phyloP scores from a whole-genome alignment of 2,329 filamentous ascomycete genomes.

The Dactylella cylindrospora region DNA sequence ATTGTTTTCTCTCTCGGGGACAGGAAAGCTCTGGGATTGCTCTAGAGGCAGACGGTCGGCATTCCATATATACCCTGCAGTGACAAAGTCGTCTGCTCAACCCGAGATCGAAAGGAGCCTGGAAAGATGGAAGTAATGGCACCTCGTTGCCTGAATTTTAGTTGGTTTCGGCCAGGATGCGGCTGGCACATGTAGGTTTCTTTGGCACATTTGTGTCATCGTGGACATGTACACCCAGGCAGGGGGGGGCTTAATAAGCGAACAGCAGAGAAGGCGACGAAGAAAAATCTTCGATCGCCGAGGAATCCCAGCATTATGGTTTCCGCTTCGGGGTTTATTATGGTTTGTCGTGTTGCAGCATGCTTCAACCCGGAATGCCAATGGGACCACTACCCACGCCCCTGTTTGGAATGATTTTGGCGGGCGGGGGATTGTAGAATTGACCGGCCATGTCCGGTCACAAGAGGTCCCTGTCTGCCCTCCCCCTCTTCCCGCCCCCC shows the following conservation, averaged over 20 bases:
- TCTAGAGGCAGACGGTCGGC: background rate
- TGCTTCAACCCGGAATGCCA: no score
- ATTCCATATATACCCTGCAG: constrained; percentile 34
- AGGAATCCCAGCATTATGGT: constrained; percentile 36
- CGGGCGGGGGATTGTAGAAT: no score
- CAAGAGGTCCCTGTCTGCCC: no score
- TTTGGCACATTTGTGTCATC: constrained; percentile 45
- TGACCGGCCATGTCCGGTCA: no score
- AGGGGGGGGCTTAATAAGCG: constrained; percentile 40
- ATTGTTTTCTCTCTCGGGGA: no score
- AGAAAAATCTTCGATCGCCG: constrained; percentile 23
- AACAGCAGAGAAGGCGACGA: no score
- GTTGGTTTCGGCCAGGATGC: constrained; percentile 44
- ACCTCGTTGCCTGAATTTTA: constrained; percentile 42
- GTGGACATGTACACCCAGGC: constrained; percentile 2
- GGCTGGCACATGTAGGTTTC: constrained; percentile 15
- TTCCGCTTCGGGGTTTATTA: constrained; percentile 18
- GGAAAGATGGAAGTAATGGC: no score
- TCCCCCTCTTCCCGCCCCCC: no score
- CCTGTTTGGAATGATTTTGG: no score
- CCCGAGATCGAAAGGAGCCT: constrained; percentile 39
- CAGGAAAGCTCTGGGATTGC: constrained; percentile 10
- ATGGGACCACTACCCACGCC: no score
- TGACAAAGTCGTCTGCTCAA: constrained; percentile 23
- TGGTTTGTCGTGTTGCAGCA: no score